Base-by-base conservation (phyloP, 1,284 basidiomycete genomes). In the Tranzscheliella williamsii region DNA sequence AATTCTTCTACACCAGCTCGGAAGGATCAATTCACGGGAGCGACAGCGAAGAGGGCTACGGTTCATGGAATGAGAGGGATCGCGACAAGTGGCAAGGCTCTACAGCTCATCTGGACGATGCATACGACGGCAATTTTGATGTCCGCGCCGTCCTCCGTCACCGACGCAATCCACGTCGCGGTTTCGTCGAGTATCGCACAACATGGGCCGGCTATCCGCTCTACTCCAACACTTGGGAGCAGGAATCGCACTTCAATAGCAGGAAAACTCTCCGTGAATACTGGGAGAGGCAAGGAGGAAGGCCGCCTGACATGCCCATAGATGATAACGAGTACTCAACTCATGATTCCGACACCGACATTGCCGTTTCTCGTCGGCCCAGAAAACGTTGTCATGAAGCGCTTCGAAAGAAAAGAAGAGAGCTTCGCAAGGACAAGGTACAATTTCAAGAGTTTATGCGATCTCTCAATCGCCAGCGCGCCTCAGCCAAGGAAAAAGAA, bases 131-230 rank as follows among this genome's bases (percentile, higher is more conserved):
- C n/a, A 39, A 41, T 21, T 64, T 32, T 18, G 45, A 53, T 9
- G 37, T 64, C 7, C 45, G 37, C 4, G 50, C 46, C 5, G 45
- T 64, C 5, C 45, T 64, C 16, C 49, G 54, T 4, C 60, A 64
- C 31, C 60, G 60, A 6, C 17, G 23, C 5, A 45, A 64, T 18
- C 60, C 60, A 5, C 45, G 54, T 6, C 49, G 51, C 9, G 50
- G 50, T 21, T 51, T 50, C 34, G 34, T 50, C 31, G 38, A 64
- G 50, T 64, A 64, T 34, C 49, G 60, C 16, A 42, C 42, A 1
- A 42, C 54, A 7, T 64, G 54, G 54, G 39, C 37, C 1, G 60
- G 60, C 9, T 64, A 64, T 21, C 60, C 60, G 1, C 45, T 50
- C 31, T 57, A 64, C 24, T 45, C 54, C 5, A 37, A 33, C 15